Percentiles rank a stretch among this genome's conserved stretches.
Evolutionary conservation across 208 protist species (phyloP).

Genomic region (Tetramitus jugosus): DNA sequence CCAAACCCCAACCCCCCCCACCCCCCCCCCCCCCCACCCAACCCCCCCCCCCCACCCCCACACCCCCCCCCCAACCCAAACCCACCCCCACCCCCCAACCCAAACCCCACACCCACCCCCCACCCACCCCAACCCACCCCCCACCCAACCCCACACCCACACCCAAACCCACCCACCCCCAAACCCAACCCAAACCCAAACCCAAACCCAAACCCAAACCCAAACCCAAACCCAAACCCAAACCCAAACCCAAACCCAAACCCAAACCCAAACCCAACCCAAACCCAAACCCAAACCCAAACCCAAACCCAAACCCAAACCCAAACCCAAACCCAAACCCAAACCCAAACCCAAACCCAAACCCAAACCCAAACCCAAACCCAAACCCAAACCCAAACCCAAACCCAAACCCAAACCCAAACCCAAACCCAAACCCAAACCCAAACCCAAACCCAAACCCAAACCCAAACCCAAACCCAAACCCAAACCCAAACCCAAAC

Average conservation of each 20-base stretch:
- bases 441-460: constrained; percentile 38
- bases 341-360: constrained; percentile 27
- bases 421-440: constrained; percentile 41
- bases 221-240: constrained; percentile 35
- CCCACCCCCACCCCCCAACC: too few species aligned
- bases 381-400: constrained; percentile 41
- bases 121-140: too few species aligned
- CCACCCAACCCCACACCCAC: too few species aligned
- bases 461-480: constrained; percentile 42
- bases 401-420: constrained; percentile 45
- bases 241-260: constrained; percentile 47
- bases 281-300: too few species aligned
- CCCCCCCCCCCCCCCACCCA: too few species aligned
- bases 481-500: constrained; percentile 28
- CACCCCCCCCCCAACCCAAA: too few species aligned
- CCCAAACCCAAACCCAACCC: too few species aligned
- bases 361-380: constrained; percentile 44
- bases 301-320: constrained; percentile 40
- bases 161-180: constrained; percentile 46
- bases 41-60: too few species aligned
- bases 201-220: too few species aligned
- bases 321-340: constrained; percentile 45
- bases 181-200: too few species aligned
- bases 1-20: too few species aligned
- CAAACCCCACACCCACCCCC: too few species aligned